Evolutionary conservation across 2,329 filamentous ascomycete species (phyloP).

Genomic region (Pyricularia pennisetigena): DNA sequence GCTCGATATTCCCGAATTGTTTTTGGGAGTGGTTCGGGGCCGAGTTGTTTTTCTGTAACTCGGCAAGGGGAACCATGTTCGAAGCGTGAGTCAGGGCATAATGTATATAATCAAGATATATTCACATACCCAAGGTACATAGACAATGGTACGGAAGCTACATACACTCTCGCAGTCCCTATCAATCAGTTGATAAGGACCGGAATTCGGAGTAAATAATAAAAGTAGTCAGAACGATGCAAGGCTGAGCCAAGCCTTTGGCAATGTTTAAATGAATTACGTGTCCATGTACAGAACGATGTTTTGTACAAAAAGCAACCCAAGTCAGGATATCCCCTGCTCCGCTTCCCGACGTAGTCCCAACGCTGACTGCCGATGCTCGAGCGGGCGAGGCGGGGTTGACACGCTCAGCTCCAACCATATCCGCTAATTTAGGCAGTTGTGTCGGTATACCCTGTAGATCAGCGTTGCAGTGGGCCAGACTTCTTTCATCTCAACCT

Average conservation of each 20-base stretch:
- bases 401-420: neutral
- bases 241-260: neutral
- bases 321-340: neutral
- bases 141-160: too few species aligned
- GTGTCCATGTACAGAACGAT: neutral
- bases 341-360: neutral
- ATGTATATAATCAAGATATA: too few species aligned
- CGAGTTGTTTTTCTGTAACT: too few species aligned
- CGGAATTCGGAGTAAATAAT: too few species aligned
- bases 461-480: neutral
- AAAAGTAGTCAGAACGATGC: neutral
- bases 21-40: too few species aligned
- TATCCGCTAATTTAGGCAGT: neutral
- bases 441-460: neutral
- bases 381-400: neutral
- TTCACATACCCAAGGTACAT: too few species aligned
- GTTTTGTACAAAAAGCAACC: neutral
- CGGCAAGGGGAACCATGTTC: too few species aligned
- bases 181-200: too few species aligned
- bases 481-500: neutral
- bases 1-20: too few species aligned
- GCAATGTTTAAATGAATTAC: neutral
- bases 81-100: too few species aligned
- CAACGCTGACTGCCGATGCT: neutral
- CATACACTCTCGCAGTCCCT: too few species aligned